These are phyloP conservation scores for Oryza punctata DNA, from an alignment of 176 grass and related monocot genomes.

Conservation along the genomic window DNA sequence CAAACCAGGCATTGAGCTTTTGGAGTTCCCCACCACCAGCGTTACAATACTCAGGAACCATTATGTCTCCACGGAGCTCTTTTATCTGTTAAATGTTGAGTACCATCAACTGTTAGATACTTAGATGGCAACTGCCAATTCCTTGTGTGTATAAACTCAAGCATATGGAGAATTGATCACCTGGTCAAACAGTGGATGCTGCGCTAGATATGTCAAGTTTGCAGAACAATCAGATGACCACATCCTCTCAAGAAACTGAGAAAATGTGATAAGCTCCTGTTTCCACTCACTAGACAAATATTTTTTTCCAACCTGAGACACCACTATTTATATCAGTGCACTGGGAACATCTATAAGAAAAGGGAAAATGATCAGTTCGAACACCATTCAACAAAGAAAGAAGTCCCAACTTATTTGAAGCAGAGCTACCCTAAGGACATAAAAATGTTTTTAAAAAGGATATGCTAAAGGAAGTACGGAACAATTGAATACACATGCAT, in stretches of 20 bases:
- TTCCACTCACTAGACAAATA: conserved; percentile 80
- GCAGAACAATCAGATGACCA: conserved; percentile 52
- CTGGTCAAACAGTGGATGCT: conserved; percentile 94
- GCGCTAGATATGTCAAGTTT: conserved; percentile 72
- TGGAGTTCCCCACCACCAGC: conserved; percentile 83
- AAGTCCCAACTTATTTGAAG: neutral
- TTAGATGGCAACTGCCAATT: conserved; percentile 15
- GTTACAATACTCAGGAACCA: conserved; percentile 84
- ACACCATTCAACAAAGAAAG: conserved; percentile 13
- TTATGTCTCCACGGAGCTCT: conserved; percentile 77
- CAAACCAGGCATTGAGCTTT: conserved; percentile 86
- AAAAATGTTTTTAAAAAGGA: neutral
- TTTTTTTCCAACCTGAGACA: conserved; percentile 76
- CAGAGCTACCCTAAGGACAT: neutral
- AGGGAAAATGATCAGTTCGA: neutral
- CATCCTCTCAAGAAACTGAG: conserved; percentile 85
- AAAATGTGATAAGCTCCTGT: conserved; percentile 86
- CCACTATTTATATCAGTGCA: conserved; percentile 34
- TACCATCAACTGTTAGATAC: conserved; percentile 15
- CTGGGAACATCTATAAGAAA: conserved; percentile 10
- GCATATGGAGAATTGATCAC: conserved; percentile 36
- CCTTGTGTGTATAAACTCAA: neutral
- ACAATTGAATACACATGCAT: neutral
- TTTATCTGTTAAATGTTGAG: conserved; percentile 66
- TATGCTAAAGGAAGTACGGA: neutral